Conservation (phyloP, 345 rosid genomes). For the Ceriops zippeliana region DNA sequence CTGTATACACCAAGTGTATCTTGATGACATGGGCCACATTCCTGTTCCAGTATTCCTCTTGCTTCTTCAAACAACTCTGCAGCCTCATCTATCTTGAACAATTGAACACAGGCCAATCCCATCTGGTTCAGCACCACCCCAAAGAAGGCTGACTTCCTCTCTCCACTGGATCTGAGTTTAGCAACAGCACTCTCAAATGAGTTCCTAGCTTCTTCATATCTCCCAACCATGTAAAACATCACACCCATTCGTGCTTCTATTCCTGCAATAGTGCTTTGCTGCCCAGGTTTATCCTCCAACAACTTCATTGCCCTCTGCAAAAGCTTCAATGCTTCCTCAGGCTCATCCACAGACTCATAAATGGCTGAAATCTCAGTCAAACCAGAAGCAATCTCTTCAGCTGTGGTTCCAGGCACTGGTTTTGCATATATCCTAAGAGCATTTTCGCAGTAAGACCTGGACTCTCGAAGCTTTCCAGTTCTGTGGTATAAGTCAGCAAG, state of each 20-base stretch:
- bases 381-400: constrained; percentile 90
- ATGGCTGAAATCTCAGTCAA: constrained; percentile 89
- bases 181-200: constrained; percentile 78
- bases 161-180: constrained; percentile 86
- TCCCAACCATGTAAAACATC: constrained; percentile 87
- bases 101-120: constrained; percentile 97
- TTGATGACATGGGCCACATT: constrained; percentile 92
- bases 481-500: constrained; percentile 94
- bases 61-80: constrained; percentile 94
- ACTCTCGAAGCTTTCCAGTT: constrained; percentile 94
- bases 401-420: constrained; percentile 92
- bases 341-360: constrained; percentile 95
- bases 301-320: constrained; percentile 89
- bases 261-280: constrained; percentile 93
- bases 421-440: constrained; percentile 87
- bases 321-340: constrained; percentile 95
- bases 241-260: constrained; percentile 98
- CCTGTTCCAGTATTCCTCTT: constrained; percentile 77
- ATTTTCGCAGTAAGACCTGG: constrained; percentile 89
- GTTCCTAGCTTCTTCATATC: constrained; percentile 85
- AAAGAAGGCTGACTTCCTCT: constrained; percentile 91
- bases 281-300: constrained; percentile 96
- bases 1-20: constrained; percentile 95
- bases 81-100: constrained; percentile 97
- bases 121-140: constrained; percentile 98